Percentiles rank a stretch among this genome's conserved stretches.
phyloP scores from a whole-genome alignment of 768 basidiomycete species.

The Suillus plorans region DNA sequence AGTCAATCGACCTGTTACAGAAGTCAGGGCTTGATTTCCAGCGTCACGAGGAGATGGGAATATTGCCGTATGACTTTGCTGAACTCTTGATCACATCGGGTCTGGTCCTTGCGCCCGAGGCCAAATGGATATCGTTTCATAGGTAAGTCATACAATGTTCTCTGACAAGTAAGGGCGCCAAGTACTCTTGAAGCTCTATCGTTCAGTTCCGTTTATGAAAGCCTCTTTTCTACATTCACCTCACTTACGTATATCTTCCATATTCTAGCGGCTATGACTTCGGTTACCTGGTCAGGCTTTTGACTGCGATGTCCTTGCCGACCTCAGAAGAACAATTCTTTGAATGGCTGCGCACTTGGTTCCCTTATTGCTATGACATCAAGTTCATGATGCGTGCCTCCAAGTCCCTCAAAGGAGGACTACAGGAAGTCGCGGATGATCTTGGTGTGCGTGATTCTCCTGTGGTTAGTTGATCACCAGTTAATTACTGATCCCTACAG shows the following conservation, averaged over 20 bases:
- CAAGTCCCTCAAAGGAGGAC: constrained; percentile 79
- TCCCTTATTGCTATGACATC: constrained; percentile 96
- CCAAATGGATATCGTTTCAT: constrained; percentile 97
- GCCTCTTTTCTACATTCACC: neutral
- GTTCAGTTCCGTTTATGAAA: neutral
- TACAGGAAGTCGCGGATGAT: constrained; percentile 96
- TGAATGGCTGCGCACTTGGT: constrained; percentile 84
- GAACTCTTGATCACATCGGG: constrained; percentile 97
- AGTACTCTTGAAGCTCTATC: neutral
- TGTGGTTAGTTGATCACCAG: neutral
- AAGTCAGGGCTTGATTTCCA: constrained; percentile 97
- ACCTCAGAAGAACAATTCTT: constrained; percentile 90
- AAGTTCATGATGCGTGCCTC: constrained; percentile 92
- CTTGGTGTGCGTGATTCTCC: constrained; percentile 66
- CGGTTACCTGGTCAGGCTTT: constrained; percentile 94
- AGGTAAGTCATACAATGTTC: constrained; percentile 55
- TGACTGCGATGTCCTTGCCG: constrained; percentile 84
- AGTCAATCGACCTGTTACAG: constrained; percentile 90
- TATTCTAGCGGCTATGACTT: constrained; percentile 91
- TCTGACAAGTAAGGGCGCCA: neutral
- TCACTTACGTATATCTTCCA: constrained; percentile 1
- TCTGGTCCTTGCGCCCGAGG: constrained; percentile 82
- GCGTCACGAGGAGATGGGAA: constrained; percentile 89
- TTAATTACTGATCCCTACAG: constrained; percentile 38
- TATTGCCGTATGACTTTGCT: constrained; percentile 91